A percentile compares a stretch with the other conserved stretches of the same genome.
These are phyloP conservation scores for Cryptosporidium felis DNA, from an alignment of 169 alveolate genomes.

Conservation along the genomic window DNA sequence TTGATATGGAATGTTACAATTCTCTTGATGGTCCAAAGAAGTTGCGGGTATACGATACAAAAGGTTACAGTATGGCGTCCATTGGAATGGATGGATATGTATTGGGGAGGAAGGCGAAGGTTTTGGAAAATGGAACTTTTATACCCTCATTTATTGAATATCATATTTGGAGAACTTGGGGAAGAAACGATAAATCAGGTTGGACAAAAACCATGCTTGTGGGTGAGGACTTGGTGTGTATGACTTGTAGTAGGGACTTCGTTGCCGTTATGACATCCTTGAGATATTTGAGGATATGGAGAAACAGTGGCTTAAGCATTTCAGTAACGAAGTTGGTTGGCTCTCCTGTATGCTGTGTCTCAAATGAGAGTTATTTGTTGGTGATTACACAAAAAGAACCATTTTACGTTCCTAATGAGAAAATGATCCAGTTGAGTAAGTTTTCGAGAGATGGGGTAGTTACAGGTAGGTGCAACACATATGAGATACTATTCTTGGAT, in stretches of 20 bases:
- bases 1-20: slow-evolving; percentile 63
- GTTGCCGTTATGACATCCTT: slow-evolving; percentile 64
- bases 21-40: slow-evolving; percentile 67
- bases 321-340: slow-evolving; percentile 29
- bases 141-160: slow-evolving; percentile 37
- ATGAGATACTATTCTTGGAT: slow-evolving; percentile 16
- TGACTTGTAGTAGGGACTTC: slow-evolving; percentile 43
- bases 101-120: slow-evolving; percentile 46
- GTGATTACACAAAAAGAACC: slow-evolving; percentile 67
- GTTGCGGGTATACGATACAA: slow-evolving; percentile 48
- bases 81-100: slow-evolving; percentile 62
- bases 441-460: slow-evolving; percentile 17
- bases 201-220: slow-evolving; percentile 30
- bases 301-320: slow-evolving; percentile 47
- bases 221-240: slow-evolving; percentile 47
- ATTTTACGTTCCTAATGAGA: slow-evolving; percentile 6
- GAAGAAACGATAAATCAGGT: slow-evolving; percentile 63
- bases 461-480: slow-evolving; percentile 46
- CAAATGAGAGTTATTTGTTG: slow-evolving; percentile 45
- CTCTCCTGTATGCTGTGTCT: slow-evolving; percentile 55
- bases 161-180: slow-evolving; percentile 67
- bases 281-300: slow-evolving; percentile 64
- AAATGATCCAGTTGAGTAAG: neutral
- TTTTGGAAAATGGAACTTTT: slow-evolving; percentile 30
- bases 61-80: slow-evolving; percentile 46